A percentile compares a stretch with the other conserved stretches of the same genome.
Conservation (phyloP, 2,329 filamentous ascomycete species). For the Nigrospora osmanthi region DNA sequence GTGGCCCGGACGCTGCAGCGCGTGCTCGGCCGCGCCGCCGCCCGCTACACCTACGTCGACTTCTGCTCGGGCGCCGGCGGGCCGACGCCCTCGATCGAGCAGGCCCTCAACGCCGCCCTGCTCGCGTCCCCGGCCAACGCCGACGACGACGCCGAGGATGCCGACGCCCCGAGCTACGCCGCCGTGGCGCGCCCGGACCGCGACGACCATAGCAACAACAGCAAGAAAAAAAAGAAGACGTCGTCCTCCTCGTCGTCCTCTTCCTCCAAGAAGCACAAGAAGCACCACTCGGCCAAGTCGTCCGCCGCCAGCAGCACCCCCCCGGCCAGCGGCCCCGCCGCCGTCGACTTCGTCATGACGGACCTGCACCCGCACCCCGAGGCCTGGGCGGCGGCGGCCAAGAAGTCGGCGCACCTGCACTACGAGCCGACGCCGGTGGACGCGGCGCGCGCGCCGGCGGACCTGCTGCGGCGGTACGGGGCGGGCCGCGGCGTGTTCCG, state of each 20-base stretch:
- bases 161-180: slow-evolving; percentile 19
- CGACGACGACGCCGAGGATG: slow-evolving; percentile 3
- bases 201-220: slow-evolving; percentile 1
- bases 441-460: slow-evolving; percentile 50
- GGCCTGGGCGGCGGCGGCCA: slow-evolving; percentile 48
- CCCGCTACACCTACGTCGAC: slow-evolving; percentile 59
- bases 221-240: slow-evolving; percentile 3
- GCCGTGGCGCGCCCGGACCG: slow-evolving; percentile 2
- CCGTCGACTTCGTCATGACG: slow-evolving; percentile 54
- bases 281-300: not conserved
- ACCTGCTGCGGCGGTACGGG: slow-evolving; percentile 29
- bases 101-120: slow-evolving; percentile 39
- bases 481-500: slow-evolving; percentile 44
- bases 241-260: too few species aligned
- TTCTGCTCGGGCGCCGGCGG: slow-evolving; percentile 71
- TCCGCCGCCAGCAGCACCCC: slow-evolving; percentile 4
- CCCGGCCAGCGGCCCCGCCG: slow-evolving; percentile 7
- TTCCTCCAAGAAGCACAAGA: not conserved
- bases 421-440: slow-evolving; percentile 57
- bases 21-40: slow-evolving; percentile 37
- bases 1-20: slow-evolving; percentile 49
- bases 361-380: slow-evolving; percentile 57
- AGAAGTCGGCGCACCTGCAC: slow-evolving; percentile 44
- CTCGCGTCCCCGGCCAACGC: slow-evolving; percentile 17
- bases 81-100: slow-evolving; percentile 58